Base-by-base conservation (phyloP, 805 yeast genomes). In the Tetrapisispora phaffii region DNA sequence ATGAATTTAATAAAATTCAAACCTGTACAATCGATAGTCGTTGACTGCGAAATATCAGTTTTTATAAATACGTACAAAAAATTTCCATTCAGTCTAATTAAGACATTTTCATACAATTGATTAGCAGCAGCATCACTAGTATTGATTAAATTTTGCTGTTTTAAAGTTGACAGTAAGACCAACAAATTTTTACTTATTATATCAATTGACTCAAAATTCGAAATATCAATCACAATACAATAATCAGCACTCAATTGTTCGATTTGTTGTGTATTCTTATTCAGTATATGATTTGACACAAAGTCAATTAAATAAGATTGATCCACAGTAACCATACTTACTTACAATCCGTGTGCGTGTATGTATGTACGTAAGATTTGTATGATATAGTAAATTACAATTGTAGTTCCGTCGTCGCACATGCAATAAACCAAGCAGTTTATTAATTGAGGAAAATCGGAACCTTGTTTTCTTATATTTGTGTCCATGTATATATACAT, bases 241-340 rank as follows among this genome's bases (percentile, higher is more conserved):
- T 49, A 58, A 45, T 59, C 56, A 6, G 66, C 65, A 46, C 55
- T 58, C 42, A 62, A 49, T 42, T 57, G 50, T 16, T 48, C 55
- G 29, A 62, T 19, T 19, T 38, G 41, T 12, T 16, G 20, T n/a
- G 17, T 28, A 13, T 38, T 24, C 7, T 12, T 24, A 28, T 38
- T 38, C 16, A 20, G 17, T n/a, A 38, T 19, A 38, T 36, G 13
- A n/a, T 16, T 34, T 13, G 37, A 26, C 15, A 28, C 37, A 16
- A 36, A 20, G 29, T 36, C 29, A 29, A 28, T 33, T n/a, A 34
- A 19, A 29, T 41, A 32, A 10, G 41, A 29, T 23, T 35, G 35
- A 28, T n/a, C n/a, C 16, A 36, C 22, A 23, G 29, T n/a, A 7
- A 36, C 26, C 39, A 36, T 36, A 28, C 10, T 10, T n/a, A n/a